Evolutionary conservation across 352 stramenopile genomes (phyloP).

Genomic region (Salisapilia sapeloensis): DNA sequence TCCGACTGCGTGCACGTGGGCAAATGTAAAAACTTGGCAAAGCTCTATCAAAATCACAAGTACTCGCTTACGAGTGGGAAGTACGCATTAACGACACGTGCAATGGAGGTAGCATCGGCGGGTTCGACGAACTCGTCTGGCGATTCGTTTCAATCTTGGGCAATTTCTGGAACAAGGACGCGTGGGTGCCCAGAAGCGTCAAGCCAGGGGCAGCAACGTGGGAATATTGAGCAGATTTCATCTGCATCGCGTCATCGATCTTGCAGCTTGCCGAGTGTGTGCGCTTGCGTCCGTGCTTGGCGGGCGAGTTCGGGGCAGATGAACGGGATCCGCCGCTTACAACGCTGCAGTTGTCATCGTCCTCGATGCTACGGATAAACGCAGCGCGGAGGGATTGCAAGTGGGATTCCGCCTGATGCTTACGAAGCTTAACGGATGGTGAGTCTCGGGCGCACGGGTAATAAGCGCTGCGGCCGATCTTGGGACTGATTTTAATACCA

Average conservation of each 20-base stretch:
- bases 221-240: neutral
- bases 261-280: too few relatives aligned
- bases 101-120: conserved; percentile 17
- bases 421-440: conserved; percentile 13
- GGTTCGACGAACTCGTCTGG: conserved; percentile 13
- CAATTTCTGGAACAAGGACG: conserved; percentile 1
- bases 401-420: conserved; percentile 18
- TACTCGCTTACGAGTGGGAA: conserved; percentile 12
- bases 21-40: too few relatives aligned
- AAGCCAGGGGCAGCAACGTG: neutral
- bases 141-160: neutral
- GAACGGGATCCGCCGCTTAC: too few relatives aligned
- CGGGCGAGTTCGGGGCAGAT: too few relatives aligned
- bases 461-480: conserved; percentile 53
- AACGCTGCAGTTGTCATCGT: conserved; percentile 24
- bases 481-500: conserved; percentile 50
- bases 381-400: conserved; percentile 15
- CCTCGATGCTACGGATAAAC: conserved; percentile 47
- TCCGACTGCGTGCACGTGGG: too few relatives aligned
- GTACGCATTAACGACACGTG: conserved; percentile 20
- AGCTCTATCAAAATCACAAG: too few relatives aligned
- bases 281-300: too few relatives aligned
- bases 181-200: neutral
- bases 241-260: conserved; percentile 1
- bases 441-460: conserved; percentile 38